A percentile compares a stretch with the other conserved stretches of the same genome.
Evolutionary conservation across 768 basidiomycete genomes (phyloP).

Genomic region (Brasilioporus rufonigricans): DNA sequence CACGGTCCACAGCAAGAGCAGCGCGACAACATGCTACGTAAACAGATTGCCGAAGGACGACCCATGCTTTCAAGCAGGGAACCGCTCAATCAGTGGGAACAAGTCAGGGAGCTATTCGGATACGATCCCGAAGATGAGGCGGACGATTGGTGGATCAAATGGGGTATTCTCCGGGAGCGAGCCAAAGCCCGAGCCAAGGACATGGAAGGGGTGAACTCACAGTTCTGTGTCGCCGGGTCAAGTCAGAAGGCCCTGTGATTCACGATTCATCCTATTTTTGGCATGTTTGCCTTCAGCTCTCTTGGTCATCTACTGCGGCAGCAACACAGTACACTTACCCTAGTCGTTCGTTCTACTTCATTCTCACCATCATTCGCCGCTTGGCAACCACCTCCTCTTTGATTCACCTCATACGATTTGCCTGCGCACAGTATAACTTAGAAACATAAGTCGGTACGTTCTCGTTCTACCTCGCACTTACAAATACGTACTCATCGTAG

Average conservation of each 20-base stretch:
- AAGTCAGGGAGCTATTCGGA: slow-evolving; percentile 46
- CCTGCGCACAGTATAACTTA: neutral
- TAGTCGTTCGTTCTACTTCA: neutral
- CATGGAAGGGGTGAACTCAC: slow-evolving; percentile 14
- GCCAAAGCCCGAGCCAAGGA: slow-evolving; percentile 26
- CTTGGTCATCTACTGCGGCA: neutral
- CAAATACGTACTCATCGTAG: neutral
- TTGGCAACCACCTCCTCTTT: neutral
- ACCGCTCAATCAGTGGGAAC: slow-evolving; percentile 43
- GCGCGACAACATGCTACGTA: slow-evolving; percentile 43
- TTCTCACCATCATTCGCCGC: neutral
- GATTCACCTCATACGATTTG: neutral
- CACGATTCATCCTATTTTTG: neutral
- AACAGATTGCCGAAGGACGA: slow-evolving; percentile 46
- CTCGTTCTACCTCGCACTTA: neutral
- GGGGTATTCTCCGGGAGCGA: slow-evolving; percentile 46
- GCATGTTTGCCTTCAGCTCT: neutral
- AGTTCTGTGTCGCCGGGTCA: neutral
- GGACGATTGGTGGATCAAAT: slow-evolving; percentile 65
- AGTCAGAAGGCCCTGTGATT: slow-evolving; percentile 1
- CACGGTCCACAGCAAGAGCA: slow-evolving; percentile 41
- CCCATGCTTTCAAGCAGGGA: slow-evolving; percentile 33
- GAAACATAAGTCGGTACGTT: neutral
- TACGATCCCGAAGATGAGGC: slow-evolving; percentile 56
- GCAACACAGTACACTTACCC: neutral